phyloP scores from a whole-genome alignment of 1,284 basidiomycete genomes.

The Mycosarcoma maydis region DNA sequence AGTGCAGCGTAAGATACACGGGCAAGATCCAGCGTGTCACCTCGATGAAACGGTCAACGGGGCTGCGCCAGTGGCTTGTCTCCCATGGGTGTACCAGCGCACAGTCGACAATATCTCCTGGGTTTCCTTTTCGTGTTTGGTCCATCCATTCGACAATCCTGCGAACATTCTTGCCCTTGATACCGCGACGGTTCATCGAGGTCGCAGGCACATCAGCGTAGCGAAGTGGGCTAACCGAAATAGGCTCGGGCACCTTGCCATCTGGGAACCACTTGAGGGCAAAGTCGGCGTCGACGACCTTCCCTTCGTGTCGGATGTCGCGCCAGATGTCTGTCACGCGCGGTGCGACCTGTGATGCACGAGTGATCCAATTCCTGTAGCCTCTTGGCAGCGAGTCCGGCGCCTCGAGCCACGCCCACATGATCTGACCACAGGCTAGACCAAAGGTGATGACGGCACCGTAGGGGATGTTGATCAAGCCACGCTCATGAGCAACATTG shows the following conservation, averaged over 20 bases:
- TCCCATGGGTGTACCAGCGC: constrained; percentile 80
- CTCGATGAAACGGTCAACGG: constrained; percentile 78
- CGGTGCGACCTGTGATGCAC: constrained; percentile 54
- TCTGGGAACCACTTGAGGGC: constrained; percentile 51
- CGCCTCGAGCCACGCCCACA: constrained; percentile 80
- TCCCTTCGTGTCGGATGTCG: constrained; percentile 21
- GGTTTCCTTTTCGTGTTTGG: constrained; percentile 34
- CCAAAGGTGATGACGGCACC: constrained; percentile 86
- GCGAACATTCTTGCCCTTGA: constrained; percentile 54
- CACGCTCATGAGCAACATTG: constrained; percentile 76
- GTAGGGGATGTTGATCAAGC: constrained; percentile 76
- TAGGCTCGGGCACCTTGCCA: constrained; percentile 57
- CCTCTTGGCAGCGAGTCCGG: constrained; percentile 51
- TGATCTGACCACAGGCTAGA: constrained; percentile 80
- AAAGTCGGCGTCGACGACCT: constrained; percentile 25
- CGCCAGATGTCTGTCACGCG: constrained; percentile 31
- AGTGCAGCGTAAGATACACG: constrained; percentile 86
- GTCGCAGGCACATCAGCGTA: constrained; percentile 54
- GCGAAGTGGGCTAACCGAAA: constrained; percentile 45
- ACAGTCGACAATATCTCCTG: constrained; percentile 48
- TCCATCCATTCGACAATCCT: constrained; percentile 58
- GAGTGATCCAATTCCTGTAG: constrained; percentile 63
- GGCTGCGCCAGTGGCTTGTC: constrained; percentile 76
- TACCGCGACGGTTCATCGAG: constrained; percentile 48
- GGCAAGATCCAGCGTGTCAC: constrained; percentile 83